Evolutionary conservation across 129 eudicot species (phyloP).

Genomic region (Centaurea solstitialis): DNA sequence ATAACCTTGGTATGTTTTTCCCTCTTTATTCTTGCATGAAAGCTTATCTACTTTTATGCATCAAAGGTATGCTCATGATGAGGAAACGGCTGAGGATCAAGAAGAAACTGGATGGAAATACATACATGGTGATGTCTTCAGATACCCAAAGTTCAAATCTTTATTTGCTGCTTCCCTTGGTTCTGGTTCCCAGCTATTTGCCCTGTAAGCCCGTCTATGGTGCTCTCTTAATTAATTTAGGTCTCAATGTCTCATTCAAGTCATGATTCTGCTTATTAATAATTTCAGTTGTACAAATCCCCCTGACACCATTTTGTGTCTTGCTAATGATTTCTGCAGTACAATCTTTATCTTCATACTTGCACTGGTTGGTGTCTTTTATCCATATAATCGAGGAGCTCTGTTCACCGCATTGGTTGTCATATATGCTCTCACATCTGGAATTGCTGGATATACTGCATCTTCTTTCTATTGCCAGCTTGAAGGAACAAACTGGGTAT

Average conservation of each 20-base stretch:
- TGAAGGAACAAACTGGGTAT: constrained; percentile 70
- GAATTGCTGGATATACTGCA: constrained; percentile 65
- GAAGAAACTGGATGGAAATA: constrained; percentile 37
- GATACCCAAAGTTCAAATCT: constrained; percentile 61
- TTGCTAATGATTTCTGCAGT: constrained; percentile 28
- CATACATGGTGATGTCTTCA: constrained; percentile 45
- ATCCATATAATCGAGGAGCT: constrained; percentile 71
- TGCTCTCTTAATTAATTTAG: neutral
- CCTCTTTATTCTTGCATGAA: neutral
- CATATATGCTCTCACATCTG: constrained; percentile 69
- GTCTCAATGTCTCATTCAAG: neutral
- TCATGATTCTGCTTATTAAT: neutral
- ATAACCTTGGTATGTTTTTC: neutral
- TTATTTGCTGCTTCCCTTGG: constrained; percentile 65
- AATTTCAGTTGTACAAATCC: neutral
- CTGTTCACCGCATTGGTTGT: constrained; percentile 63
- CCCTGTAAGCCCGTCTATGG: constrained; percentile 41
- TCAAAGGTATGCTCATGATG: constrained; percentile 40
- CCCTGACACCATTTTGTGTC: neutral
- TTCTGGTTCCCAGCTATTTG: constrained; percentile 54
- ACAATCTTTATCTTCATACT: constrained; percentile 48
- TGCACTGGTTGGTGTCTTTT: constrained; percentile 63
- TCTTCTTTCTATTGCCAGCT: constrained; percentile 59
- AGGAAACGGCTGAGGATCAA: constrained; percentile 28
- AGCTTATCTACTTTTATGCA: neutral